A percentile compares a stretch with the other conserved stretches of the same genome.
These are phyloP conservation scores for Eremothecium sinecaudum DNA, from an alignment of 1,139 yeast species.

Conservation along the genomic window DNA sequence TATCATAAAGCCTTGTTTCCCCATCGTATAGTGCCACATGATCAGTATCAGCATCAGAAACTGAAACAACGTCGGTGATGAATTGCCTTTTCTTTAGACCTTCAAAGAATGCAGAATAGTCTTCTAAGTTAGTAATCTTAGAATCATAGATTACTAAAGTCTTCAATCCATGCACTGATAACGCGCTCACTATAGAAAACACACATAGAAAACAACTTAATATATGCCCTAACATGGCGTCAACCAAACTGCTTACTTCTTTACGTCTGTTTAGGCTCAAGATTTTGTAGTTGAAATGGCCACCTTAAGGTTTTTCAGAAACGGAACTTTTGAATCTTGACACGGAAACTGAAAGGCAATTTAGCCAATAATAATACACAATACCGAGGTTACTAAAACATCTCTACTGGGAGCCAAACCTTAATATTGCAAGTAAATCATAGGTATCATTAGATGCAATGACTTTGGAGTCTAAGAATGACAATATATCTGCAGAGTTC, in stretches of 20 bases:
- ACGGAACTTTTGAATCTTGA: too few relatives aligned
- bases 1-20: conserved; percentile 42
- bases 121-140: conserved; percentile 23
- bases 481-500: background rate
- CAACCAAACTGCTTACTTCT: too few relatives aligned
- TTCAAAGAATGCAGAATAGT: conserved; percentile 30
- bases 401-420: too few relatives aligned
- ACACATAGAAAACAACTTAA: background rate
- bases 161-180: conserved; percentile 21
- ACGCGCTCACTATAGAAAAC: conserved; percentile 8
- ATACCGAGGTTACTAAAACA: too few relatives aligned
- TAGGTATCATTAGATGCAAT: too few relatives aligned
- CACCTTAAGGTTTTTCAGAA: too few relatives aligned
- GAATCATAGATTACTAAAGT: conserved; percentile 34
- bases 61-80: conserved; percentile 20
- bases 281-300: too few relatives aligned
- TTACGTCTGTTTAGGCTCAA: too few relatives aligned
- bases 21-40: conserved; percentile 34
- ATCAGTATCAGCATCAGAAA: conserved; percentile 14
- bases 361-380: too few relatives aligned
- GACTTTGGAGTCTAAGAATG: conserved; percentile 1
- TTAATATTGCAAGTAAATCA: too few relatives aligned
- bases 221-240: background rate
- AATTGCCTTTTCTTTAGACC: conserved; percentile 29
- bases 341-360: too few relatives aligned